Conservation (phyloP, 345 rosid genomes). For the Camelina laxa region DNA sequence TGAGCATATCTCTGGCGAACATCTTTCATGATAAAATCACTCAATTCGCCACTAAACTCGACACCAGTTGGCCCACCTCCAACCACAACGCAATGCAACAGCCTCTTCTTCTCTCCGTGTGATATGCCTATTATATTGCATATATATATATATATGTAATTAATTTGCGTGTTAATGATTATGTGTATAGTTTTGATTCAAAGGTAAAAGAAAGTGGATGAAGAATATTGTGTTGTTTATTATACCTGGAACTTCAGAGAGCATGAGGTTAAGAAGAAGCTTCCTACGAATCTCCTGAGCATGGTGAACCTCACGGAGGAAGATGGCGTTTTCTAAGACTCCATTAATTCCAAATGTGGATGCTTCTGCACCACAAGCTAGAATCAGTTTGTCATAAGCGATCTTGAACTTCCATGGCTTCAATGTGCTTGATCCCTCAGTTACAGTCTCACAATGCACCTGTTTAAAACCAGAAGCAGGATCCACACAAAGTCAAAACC, state of each 20-base stretch:
- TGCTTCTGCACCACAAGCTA: slow-evolving; percentile 93
- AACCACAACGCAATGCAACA: slow-evolving; percentile 85
- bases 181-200: not conserved
- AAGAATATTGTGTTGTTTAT: not conserved
- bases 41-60: slow-evolving; percentile 92
- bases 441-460: slow-evolving; percentile 85
- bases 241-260: slow-evolving; percentile 82
- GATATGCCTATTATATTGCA: slow-evolving; percentile 61
- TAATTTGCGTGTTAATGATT: not conserved
- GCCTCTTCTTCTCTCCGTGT: slow-evolving; percentile 75
- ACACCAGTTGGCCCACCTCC: slow-evolving; percentile 99
- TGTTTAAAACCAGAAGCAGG: slow-evolving; percentile 25
- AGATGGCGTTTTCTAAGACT: slow-evolving; percentile 82
- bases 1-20: slow-evolving; percentile 72
- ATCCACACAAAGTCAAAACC: not conserved
- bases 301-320: slow-evolving; percentile 90
- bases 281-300: slow-evolving; percentile 95
- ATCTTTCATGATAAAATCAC: slow-evolving; percentile 93
- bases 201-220: not conserved
- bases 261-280: slow-evolving; percentile 94
- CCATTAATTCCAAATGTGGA: slow-evolving; percentile 91
- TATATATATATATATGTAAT: not conserved
- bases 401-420: slow-evolving; percentile 84
- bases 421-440: slow-evolving; percentile 50
- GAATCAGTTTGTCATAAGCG: slow-evolving; percentile 86